Evolutionary conservation across 2,329 filamentous ascomycete species (phyloP), one percentile per base, ranked within the genome.

Genomic region (Fusarium burgessii): DNA sequence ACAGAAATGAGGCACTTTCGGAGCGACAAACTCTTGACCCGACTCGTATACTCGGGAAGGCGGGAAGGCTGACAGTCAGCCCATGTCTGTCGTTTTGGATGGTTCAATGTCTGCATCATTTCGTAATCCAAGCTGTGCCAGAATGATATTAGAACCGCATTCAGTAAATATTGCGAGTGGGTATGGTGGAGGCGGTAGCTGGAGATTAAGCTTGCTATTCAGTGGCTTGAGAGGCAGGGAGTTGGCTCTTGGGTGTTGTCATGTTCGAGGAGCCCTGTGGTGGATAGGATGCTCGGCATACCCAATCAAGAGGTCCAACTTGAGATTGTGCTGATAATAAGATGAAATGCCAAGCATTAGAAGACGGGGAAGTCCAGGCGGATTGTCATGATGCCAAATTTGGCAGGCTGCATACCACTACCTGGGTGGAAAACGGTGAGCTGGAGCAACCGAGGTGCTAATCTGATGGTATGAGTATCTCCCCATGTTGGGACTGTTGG

Each of bases 371-470:
- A 60, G 52, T 36, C 36, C 45, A 54, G 46, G 45, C 32, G 33
- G 36, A 12, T 67, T 68, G 59, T 63, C 43, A 52, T 55, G 38
- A 54, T 75, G 55, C 74, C 74, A 52, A 71, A 73, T 76, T 63
- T 74, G 65, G 74, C 61, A 61, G 57, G 61, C 62, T 76, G 74
- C 74, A 76, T 73, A 54, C 56, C 55, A 65, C 62, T 76, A 74
- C 66, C 66, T 66, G 61, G 65, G 55, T 57, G 35, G 58, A 63
- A 66, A 65, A 62, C 63, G 64, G 68, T 71, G 68, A 67, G 62
- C 58, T 69, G 65, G 70, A 66, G 59, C 68, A 72, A 49, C 62
- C 54, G 57, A 69, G 70, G 50, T 58, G 29, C 40, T 56, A 65
- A 63, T 66, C 72, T 58, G 63, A 62, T 54, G 56, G 42, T 35